Conservation (phyloP, 805 yeast species). For the Barnettozyma wickerhamii region DNA sequence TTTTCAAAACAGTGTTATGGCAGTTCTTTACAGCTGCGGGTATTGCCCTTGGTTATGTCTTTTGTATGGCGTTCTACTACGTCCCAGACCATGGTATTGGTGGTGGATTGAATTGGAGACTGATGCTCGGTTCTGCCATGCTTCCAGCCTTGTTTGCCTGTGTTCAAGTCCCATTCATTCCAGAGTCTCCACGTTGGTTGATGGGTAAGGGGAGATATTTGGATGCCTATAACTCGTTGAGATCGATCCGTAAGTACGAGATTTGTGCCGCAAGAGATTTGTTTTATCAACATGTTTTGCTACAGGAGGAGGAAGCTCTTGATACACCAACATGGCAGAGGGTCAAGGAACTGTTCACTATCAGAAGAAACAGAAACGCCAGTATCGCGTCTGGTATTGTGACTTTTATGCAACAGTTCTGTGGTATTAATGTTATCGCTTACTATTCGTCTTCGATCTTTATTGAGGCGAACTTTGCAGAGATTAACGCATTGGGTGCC, state of each 20-base stretch:
- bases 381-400: conserved; percentile 75
- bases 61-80: conserved; percentile 57
- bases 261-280: conserved; percentile 68
- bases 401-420: conserved; percentile 88
- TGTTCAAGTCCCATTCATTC: conserved; percentile 60
- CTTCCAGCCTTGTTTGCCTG: conserved; percentile 61
- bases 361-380: conserved; percentile 82
- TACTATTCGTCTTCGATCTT: conserved; percentile 80
- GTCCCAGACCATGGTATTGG: conserved; percentile 37
- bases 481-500: conserved; percentile 62
- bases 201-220: conserved; percentile 63
- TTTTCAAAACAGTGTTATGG: conserved; percentile 68
- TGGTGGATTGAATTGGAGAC: conserved; percentile 57
- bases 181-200: conserved; percentile 75
- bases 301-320: conserved; percentile 56
- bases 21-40: conserved; percentile 74
- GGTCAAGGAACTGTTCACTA: conserved; percentile 54
- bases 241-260: conserved; percentile 43
- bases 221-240: conserved; percentile 53
- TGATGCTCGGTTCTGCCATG: conserved; percentile 66
- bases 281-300: conserved; percentile 61
- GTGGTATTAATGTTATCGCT: conserved; percentile 87
- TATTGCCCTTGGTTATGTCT: conserved; percentile 66
- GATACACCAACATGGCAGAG: conserved; percentile 43
- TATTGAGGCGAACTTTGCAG: conserved; percentile 58